These are phyloP conservation scores for Aspergillus oerlinghausenensis DNA, from an alignment of 2,329 filamentous ascomycete genomes.

Conservation along the genomic window DNA sequence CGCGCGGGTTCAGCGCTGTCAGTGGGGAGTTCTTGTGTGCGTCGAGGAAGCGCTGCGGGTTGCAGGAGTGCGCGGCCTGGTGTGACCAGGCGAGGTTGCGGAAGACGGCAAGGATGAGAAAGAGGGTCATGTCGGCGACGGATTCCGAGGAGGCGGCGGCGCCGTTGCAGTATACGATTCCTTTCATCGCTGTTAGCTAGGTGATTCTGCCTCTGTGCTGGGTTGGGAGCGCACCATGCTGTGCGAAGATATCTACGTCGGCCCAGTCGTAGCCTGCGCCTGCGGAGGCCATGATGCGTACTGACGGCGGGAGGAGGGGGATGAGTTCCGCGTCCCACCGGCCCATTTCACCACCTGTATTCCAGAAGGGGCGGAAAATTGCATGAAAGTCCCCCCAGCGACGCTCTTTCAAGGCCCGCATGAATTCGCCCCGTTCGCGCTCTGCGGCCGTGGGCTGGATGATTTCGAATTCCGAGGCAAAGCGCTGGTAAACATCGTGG, in stretches of 20 bases:
- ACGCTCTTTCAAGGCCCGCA: slow-evolving; percentile 37
- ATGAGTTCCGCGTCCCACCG: slow-evolving; percentile 59
- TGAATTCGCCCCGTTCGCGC: slow-evolving; percentile 33
- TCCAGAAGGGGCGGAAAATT: slow-evolving; percentile 59
- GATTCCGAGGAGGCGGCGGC: slow-evolving; percentile 67
- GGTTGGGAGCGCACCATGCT: slow-evolving; percentile 46
- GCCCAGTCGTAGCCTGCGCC: slow-evolving; percentile 63
- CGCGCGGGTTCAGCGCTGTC: slow-evolving; percentile 60
- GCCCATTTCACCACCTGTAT: slow-evolving; percentile 62
- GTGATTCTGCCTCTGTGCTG: background rate
- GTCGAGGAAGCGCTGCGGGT: slow-evolving; percentile 47
- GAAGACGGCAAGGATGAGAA: slow-evolving; percentile 65
- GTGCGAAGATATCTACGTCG: slow-evolving; percentile 56
- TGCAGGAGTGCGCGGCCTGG: slow-evolving; percentile 48
- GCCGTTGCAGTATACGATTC: slow-evolving; percentile 61
- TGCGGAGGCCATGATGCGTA: slow-evolving; percentile 56
- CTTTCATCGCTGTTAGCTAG: slow-evolving; percentile 9
- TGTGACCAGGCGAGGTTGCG: slow-evolving; percentile 63
- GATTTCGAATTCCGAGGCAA: slow-evolving; percentile 39
- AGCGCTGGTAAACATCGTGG: slow-evolving; percentile 39
- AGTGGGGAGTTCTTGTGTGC: slow-evolving; percentile 59
- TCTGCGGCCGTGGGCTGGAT: slow-evolving; percentile 36
- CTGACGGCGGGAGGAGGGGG: slow-evolving; percentile 48
- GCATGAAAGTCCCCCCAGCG: slow-evolving; percentile 41
- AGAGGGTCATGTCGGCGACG: slow-evolving; percentile 67